Evolutionary conservation across 2,329 filamentous ascomycete genomes (phyloP), one percentile per base, ranked within the genome.

Genomic region (Sporothrix mexicana): DNA sequence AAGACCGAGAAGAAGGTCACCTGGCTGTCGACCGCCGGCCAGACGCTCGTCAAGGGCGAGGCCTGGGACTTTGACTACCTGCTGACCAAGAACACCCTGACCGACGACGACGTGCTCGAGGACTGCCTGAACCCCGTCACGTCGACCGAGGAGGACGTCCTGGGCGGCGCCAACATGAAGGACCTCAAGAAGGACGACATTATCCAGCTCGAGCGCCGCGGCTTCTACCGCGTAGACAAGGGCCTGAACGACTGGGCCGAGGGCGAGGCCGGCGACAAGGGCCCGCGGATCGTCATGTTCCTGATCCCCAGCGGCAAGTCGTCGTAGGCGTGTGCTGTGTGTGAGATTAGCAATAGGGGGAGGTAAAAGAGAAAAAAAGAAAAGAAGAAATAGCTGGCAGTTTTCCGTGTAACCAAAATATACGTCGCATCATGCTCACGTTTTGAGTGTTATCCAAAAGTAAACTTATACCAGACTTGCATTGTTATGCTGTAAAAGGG

Each of bases 1-100:
- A 92, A 93, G 79, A 98, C 95, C 0, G 91, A 94, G 79, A 98
- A 98, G 89, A 98, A 98, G 87, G 90, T 98, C 51, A 98, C 95
- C 0, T 98, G 95, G 95, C 85, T 98, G 66, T 91, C 93, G 1
- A 88, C 87, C 0, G 89, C 93, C 76, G 88, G 88, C 61, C 92
- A 95, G 83, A 88, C 92, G 73, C 87, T 97, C 0, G 86, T 97
- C 15, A 90, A 91, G 8, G 91, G 96, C 25, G 93, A 97, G 82
- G 87, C 97, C 12, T 95, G 95, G 83, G 94, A 98, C 77, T 98
- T 98, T 80, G 95, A 97, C 83, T 95, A 97, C 83, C 88, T 98
- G 67, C 92, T 98, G 79, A 97, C 92, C 74, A 98, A 98, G 87
- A 95, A 98, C 80, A 95, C 96, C 80, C 87, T 98, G 41, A 93